Base-by-base conservation (phyloP, 306 rosid genomes). In the Citrullus colocynthis region DNA sequence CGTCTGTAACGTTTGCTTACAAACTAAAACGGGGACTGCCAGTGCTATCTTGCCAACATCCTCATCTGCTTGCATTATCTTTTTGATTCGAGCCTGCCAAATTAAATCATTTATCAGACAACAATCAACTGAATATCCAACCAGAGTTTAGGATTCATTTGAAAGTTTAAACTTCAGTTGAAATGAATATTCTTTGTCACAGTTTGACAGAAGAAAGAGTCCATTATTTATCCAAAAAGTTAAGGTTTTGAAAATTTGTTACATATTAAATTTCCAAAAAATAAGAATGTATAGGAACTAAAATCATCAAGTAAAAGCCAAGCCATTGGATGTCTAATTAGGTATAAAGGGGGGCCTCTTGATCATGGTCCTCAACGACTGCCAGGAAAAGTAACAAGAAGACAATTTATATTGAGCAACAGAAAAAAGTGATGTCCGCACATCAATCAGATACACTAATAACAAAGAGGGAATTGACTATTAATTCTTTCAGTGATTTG, bases 1-100 rank as follows among this genome's bases (percentile, higher is more conserved):
- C 65, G 64, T 79, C 37, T 74, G 58, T 24, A 45, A 24, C 2
- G 14, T 71, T 14, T 48, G 85, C 98, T 91, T 85, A 94, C 97
- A 94, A 44, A 94, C 98, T 94, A 94, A 89, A 87, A 94, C 98
- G 41, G 98, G 98, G 58, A 94, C 98, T 9, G 98, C 98, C 51
- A 85, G 78, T 28, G 98, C 98, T 88, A 94, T 91, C 88, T 94
- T 94, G 55, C 98, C 98, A 79, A 94, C 92, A 74, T 94, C 98
- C 80, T 94, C 97, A 77, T 94, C 98, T 37, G 98, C 96, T 91
- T 94, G 98, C 97, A 94, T 94, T 73, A 91, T 94, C 85, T 94
- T 94, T 86, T 94, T 94, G 28, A 94, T 94, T 34, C 97, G 90
- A 78, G 94, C 96, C 98, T 94, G 88, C 79, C 76, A 83, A 63